A percentile compares a stretch with the other conserved stretches of the same genome.
Evolutionary conservation across 441 rosid species (phyloP).

Genomic region (Kokia cookei): DNA sequence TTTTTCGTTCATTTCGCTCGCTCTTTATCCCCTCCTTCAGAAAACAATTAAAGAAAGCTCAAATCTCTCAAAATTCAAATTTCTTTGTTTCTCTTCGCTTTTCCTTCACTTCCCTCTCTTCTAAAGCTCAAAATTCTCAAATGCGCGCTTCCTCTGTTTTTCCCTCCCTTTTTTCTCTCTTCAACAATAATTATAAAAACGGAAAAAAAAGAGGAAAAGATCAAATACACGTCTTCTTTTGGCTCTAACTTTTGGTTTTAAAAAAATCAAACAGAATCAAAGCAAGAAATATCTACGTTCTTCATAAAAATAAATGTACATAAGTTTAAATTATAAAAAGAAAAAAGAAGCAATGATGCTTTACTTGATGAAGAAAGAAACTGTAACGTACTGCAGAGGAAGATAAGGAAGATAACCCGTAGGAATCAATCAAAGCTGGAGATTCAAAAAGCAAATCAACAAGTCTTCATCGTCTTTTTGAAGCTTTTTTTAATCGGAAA

Average conservation of each 20-base stretch:
- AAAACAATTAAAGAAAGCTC: background rate
- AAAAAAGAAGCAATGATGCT: background rate
- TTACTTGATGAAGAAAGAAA: background rate
- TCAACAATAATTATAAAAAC: background rate
- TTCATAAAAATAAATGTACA: background rate
- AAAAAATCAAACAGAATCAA: conserved; percentile 8
- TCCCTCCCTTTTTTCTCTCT: background rate
- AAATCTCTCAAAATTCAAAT: background rate
- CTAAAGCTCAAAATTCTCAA: background rate
- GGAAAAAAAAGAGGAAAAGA: background rate
- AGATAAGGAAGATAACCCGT: background rate
- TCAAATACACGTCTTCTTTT: background rate
- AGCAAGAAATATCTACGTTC: background rate
- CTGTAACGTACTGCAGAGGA: background rate
- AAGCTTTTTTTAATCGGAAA: background rate
- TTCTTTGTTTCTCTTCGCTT: background rate
- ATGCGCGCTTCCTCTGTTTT: background rate
- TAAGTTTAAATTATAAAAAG: background rate
- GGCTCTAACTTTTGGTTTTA: background rate
- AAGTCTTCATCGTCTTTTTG: background rate
- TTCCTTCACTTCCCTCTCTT: background rate
- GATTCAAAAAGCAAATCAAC: background rate
- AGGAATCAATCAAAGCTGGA: background rate
- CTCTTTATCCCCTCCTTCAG: background rate
- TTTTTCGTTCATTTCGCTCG: background rate